These are phyloP conservation scores for Pelargonium citronellum DNA, from an alignment of 441 rosid species.

Conservation along the genomic window DNA sequence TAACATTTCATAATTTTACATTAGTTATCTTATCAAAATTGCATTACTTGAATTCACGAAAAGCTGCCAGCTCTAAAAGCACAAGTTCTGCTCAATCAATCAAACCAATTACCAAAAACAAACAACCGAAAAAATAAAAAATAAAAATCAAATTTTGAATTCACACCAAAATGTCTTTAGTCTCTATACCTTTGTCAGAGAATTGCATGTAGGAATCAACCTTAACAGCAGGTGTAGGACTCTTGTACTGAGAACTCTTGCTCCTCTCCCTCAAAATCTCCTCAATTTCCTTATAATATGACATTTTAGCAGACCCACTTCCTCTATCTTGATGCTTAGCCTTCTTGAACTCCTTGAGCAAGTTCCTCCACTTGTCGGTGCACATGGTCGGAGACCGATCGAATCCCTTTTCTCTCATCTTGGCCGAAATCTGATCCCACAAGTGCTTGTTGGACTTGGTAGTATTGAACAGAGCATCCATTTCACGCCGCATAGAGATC, in stretches of 20 bases:
- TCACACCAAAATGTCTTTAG: background rate
- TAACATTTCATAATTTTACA: background rate
- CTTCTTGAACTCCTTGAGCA: conserved; percentile 88
- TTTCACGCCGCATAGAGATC: conserved; percentile 62
- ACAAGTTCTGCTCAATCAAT: background rate
- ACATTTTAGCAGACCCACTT: conserved; percentile 68
- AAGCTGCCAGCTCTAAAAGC: background rate
- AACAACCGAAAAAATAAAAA: too few species aligned
- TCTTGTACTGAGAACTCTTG: conserved; percentile 49
- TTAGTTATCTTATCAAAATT: background rate
- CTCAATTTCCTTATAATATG: conserved; percentile 78
- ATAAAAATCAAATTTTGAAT: background rate
- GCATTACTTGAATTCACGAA: background rate
- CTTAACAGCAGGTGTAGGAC: conserved; percentile 46
- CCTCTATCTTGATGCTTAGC: conserved; percentile 69
- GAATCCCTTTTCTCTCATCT: conserved; percentile 90
- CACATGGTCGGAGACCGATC: conserved; percentile 98
- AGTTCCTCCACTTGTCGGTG: conserved; percentile 97
- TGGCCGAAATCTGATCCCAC: conserved; percentile 87
- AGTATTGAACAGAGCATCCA: conserved; percentile 81
- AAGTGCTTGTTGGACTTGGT: conserved; percentile 93
- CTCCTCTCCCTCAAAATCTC: conserved; percentile 69
- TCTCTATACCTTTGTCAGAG: conserved; percentile 37
- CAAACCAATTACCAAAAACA: background rate
- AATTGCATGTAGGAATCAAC: conserved; percentile 59